These are phyloP conservation scores for Linnemannia exigua DNA, from an alignment of 192 early-diverging fungal genomes.

Conservation along the genomic window DNA sequence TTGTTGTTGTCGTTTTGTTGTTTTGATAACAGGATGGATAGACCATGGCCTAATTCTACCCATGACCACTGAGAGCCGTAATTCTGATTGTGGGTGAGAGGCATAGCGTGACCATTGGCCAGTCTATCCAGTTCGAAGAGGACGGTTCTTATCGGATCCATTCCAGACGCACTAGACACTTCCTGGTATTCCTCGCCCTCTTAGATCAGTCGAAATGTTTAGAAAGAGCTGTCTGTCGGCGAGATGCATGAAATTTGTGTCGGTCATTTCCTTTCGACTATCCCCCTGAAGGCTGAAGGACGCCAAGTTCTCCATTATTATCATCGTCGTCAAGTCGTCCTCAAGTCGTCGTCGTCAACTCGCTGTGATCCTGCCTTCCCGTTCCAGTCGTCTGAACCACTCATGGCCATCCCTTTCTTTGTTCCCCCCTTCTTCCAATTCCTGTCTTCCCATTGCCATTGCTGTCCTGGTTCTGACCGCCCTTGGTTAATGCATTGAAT, in stretches of 20 bases:
- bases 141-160: background rate
- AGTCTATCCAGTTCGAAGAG: background rate
- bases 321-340: background rate
- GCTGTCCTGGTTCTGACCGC: background rate
- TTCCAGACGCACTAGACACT: background rate
- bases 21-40: background rate
- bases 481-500: background rate
- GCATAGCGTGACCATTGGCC: background rate
- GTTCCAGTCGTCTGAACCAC: background rate
- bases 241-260: background rate
- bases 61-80: background rate
- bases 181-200: background rate
- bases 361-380: background rate
- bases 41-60: background rate
- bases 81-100: background rate
- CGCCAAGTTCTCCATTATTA: background rate
- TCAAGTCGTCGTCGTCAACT: background rate
- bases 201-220: background rate
- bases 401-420: background rate
- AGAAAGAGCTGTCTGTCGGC: background rate
- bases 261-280: background rate
- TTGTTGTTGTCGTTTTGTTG: background rate
- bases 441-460: background rate
- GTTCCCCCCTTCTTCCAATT: slow-evolving; percentile 1
- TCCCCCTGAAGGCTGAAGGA: slow-evolving; percentile 11